phyloP scores from a whole-genome alignment of 331 rosid species.

The Erythrophleum ivorense region DNA sequence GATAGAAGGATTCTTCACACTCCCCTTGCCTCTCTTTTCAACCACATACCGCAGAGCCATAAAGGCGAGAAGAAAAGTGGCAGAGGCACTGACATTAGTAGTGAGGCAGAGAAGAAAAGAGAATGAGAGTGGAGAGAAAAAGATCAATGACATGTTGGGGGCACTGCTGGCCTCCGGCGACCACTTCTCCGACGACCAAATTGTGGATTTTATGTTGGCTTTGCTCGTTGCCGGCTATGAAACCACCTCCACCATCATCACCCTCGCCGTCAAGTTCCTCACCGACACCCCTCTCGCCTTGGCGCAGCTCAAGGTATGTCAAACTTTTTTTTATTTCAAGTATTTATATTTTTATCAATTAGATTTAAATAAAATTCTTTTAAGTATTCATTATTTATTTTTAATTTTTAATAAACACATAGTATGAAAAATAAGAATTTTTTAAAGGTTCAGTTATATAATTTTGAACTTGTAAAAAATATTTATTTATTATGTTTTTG shows the following conservation, averaged over 20 bases:
- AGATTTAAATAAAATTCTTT: too few relatives aligned
- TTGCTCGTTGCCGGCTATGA: slow-evolving; percentile 93
- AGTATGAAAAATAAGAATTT: too few relatives aligned
- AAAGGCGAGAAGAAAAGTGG: slow-evolving; percentile 85
- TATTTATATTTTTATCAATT: too few relatives aligned
- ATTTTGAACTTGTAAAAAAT: too few relatives aligned
- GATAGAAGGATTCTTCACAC: slow-evolving; percentile 90
- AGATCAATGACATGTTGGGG: slow-evolving; percentile 66
- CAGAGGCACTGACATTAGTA: slow-evolving; percentile 70
- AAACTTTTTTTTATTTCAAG: too few relatives aligned
- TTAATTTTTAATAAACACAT: too few relatives aligned
- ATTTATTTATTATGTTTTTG: too few relatives aligned
- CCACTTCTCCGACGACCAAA: slow-evolving; percentile 76
- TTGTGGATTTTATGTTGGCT: slow-evolving; percentile 88
- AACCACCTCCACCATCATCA: slow-evolving; percentile 93
- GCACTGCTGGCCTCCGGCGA: slow-evolving; percentile 82
- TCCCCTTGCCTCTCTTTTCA: slow-evolving; percentile 83
- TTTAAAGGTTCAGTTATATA: too few relatives aligned
- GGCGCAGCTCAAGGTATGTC: slow-evolving; percentile 80
- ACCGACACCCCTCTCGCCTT: slow-evolving; percentile 89
- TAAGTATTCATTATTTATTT: too few relatives aligned
- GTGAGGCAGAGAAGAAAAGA: slow-evolving; percentile 75
- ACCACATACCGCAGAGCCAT: slow-evolving; percentile 88
- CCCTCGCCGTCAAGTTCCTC: slow-evolving; percentile 96
- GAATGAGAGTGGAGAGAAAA: slow-evolving; percentile 1